Evolutionary conservation across 352 stramenopile species (phyloP).

Genomic region (Pythium dissimile): DNA sequence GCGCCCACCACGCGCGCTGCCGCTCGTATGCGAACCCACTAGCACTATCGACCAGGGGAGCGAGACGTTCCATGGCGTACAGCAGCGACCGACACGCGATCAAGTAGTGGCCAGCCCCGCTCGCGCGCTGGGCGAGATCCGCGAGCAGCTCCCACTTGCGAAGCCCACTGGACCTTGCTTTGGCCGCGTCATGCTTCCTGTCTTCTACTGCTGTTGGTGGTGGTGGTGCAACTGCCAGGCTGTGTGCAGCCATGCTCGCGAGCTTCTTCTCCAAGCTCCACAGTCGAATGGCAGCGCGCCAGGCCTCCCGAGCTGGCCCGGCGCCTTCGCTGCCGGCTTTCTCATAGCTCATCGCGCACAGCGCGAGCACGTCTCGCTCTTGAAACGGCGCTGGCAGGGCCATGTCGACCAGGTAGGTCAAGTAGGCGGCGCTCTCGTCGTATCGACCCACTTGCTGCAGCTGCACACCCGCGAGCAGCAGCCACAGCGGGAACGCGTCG

Average conservation of each 20-base stretch:
- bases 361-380: constrained; percentile 52
- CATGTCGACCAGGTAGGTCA: constrained; percentile 56
- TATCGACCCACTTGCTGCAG: constrained; percentile 53
- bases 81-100: constrained; percentile 39
- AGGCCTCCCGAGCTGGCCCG: constrained; percentile 40
- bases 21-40: constrained; percentile 9
- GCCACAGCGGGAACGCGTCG: constrained; percentile 43
- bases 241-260: not conserved
- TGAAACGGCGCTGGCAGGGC: constrained; percentile 40
- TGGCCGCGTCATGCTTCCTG: not conserved
- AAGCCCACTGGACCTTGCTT: not conserved
- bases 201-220: not conserved
- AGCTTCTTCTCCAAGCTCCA: constrained; percentile 42
- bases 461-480: constrained; percentile 58
- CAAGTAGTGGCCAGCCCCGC: constrained; percentile 49
- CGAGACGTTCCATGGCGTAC: constrained; percentile 37
- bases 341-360: constrained; percentile 59
- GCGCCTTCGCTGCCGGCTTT: constrained; percentile 1
- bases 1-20: constrained; percentile 38
- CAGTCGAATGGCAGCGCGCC: constrained; percentile 46
- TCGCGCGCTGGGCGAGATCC: constrained; percentile 45
- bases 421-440: constrained; percentile 54
- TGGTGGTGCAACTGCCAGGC: not conserved
- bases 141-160: constrained; percentile 52
- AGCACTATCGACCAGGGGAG: not conserved